Conservation (phyloP, 75 land plant genomes). For the Adiantum capillusveneris region DNA sequence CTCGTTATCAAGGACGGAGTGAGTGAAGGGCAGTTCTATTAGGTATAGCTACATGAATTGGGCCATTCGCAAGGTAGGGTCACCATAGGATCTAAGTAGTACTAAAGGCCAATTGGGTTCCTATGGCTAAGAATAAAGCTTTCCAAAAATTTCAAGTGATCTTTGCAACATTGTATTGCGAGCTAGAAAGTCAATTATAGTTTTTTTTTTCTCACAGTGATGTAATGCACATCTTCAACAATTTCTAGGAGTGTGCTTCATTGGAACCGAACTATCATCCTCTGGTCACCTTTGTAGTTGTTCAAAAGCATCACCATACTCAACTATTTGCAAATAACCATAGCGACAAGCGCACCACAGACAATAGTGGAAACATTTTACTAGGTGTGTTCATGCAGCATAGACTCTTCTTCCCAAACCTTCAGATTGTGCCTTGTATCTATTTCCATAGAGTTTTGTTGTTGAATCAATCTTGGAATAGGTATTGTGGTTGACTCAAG, state of each 20-base stretch:
- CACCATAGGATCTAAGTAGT: too few species aligned
- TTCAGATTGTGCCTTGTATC: neutral
- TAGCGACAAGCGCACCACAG: conserved; percentile 20
- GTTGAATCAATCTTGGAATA: conserved; percentile 5
- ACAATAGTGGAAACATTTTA: conserved; percentile 63
- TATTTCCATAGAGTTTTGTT: neutral
- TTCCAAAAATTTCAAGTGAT: too few species aligned
- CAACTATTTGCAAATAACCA: conserved; percentile 49
- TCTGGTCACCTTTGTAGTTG: conserved; percentile 59
- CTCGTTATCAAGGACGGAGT: conserved; percentile 67
- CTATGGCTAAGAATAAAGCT: too few species aligned
- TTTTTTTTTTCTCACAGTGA: neutral
- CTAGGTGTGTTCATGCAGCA: conserved; percentile 31
- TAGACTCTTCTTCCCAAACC: neutral
- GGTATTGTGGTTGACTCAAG: conserved; percentile 72
- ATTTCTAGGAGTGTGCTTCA: conserved; percentile 52
- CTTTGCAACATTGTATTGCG: too few species aligned
- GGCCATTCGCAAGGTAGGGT: conserved; percentile 81
- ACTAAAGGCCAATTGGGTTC: too few species aligned
- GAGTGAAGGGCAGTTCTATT: conserved; percentile 89
- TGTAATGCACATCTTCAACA: neutral
- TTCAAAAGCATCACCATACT: too few species aligned
- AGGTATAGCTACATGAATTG: conserved; percentile 76
- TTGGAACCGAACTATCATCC: conserved; percentile 51
- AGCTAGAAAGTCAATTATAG: too few species aligned